Conservation (phyloP, 2,329 filamentous ascomycete species). For the Sclerotinia sclerotiorum region DNA sequence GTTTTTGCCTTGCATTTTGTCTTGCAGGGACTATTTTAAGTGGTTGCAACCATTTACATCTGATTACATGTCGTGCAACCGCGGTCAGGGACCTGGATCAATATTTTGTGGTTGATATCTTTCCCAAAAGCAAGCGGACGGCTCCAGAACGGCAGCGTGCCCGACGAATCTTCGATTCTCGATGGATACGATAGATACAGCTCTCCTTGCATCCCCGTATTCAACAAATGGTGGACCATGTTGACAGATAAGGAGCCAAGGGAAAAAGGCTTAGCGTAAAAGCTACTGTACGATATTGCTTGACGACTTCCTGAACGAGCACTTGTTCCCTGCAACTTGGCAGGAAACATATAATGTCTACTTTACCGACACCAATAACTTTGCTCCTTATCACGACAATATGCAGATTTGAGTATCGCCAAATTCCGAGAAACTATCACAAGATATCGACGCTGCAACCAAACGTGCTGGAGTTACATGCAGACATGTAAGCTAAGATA, state of each 20-base stretch:
- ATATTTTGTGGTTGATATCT: not conserved
- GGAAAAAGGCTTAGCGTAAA: not conserved
- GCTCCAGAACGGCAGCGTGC: not conserved
- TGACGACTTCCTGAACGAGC: not conserved
- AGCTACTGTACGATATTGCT: not conserved
- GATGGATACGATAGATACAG: not conserved
- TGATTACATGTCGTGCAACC: not conserved
- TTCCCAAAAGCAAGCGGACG: not conserved
- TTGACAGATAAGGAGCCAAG: constrained; percentile 1
- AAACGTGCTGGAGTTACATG: not conserved
- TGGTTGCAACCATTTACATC: not conserved
- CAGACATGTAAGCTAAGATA: not conserved
- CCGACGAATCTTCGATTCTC: not conserved
- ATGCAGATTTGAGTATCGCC: not conserved
- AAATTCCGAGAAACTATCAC: not conserved
- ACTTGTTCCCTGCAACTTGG: not conserved
- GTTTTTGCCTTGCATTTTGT: no score
- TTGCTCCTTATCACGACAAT: not conserved
- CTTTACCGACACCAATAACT: not conserved
- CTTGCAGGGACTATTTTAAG: not conserved
- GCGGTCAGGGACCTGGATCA: not conserved
- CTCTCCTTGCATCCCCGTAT: not conserved
- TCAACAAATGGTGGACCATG: not conserved
- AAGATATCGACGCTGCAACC: not conserved
- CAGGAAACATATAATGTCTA: not conserved